Base-by-base conservation (phyloP, 208 protist species). In the Crithidia bombi region DNA sequence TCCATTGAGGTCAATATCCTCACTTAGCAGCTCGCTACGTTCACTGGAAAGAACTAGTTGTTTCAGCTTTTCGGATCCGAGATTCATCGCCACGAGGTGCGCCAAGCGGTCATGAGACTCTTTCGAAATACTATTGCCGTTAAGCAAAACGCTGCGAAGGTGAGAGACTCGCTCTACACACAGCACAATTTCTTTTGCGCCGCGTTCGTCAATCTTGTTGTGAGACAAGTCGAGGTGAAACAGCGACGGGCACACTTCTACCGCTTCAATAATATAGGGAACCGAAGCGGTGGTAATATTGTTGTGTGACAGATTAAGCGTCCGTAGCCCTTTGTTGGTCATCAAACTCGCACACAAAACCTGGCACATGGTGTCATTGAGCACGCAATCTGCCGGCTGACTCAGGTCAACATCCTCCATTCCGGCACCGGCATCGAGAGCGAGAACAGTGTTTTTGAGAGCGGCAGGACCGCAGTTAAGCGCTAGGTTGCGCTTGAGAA, bases 151-250 rank as follows among this genome's bases (percentile, higher is more conserved):
- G 33, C 57, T 76, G 25, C 65, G 62, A 17, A 95, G 5, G 46
- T 89, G 63, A 23, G 84, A 57, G 39, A 86, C 80, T 28, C 69
- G 36, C 64, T 79, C 74, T 14, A 94, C 33, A 30, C 65, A 82
- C 9, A 28, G 39, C 28, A 86, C 68, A 65, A 93, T 59, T 51
- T 78, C 41, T 63, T 83, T 61, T 3, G 76, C 88, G 39, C 88
- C 90, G 4, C 43, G 41, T 49, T 83, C 87, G 69, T 91, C 81
- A 36, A 97, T 90, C 17, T 69, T 35, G 77, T 97, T 97, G 73
- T 87, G 23, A 19, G 82, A 82, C 9, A 97, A 59, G 57, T 94
- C 78, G 19, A 97, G 57, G n/a, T 38, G 69, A 21, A 25, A 69
- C 3, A 97, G 78, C 28, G 38, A 73, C 19, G 68, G 69, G 52